Base-by-base conservation (phyloP, 1,284 basidiomycete species). In the Salmacisia buchloeana region DNA sequence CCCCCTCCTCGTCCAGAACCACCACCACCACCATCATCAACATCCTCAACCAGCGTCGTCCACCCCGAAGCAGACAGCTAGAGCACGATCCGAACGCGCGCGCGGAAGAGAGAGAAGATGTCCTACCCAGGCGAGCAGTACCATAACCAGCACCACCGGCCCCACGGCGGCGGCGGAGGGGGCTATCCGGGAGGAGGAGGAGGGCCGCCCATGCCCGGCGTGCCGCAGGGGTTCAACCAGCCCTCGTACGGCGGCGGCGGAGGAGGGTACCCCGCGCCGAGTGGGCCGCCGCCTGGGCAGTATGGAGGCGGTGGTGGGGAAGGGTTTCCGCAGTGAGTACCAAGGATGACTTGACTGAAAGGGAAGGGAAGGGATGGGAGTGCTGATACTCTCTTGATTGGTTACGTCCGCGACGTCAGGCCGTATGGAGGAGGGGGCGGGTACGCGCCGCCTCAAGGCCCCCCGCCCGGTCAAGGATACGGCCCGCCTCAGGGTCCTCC, bases 61-160 rank as follows among this genome's bases (percentile, higher is more conserved):
- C n/a, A n/a, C n/a, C n/a, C n/a, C n/a, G n/a, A n/a, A n/a, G n/a
- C n/a, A n/a, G n/a, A n/a, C n/a, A n/a, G n/a, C n/a, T n/a, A n/a
- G n/a, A n/a, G n/a, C n/a, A n/a, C n/a, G n/a, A n/a, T n/a, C n/a
- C n/a, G n/a, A n/a, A n/a, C n/a, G n/a, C n/a, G n/a, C n/a, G n/a
- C n/a, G n/a, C n/a, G n/a, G n/a, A n/a, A n/a, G n/a, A n/a, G n/a
- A n/a, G n/a, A 49, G 23, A 46, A 2, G 13, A 75, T 75, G 74
- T 64, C 74, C 35, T 75, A 72, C 31, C 74, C 74, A 43, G 74
- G 74, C 25, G 67, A 72, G 49, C 71, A 74, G 43, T 74, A 75
- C 27, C 73, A 75, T 36, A 54, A 66, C 45, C 52, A 35, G 18
- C 69, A 66, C 23, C 38, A 68, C 45, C 52, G 33, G 18, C 69